Conservation (phyloP, 345 rosid genomes). For the Ceriops decandra region DNA sequence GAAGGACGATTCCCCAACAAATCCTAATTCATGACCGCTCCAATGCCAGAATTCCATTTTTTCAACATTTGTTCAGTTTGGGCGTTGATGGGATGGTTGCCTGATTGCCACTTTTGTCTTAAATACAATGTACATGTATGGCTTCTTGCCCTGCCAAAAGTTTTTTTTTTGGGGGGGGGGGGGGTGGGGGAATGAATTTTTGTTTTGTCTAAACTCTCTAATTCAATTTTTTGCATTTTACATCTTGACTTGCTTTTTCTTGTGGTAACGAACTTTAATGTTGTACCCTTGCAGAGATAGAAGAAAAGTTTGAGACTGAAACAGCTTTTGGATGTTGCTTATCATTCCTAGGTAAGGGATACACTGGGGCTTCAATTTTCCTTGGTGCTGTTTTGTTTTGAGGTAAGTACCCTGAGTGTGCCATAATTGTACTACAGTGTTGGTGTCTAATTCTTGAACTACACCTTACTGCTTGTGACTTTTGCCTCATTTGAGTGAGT, state of each 20-base stretch:
- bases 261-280: background rate
- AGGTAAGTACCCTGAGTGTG: background rate
- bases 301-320: constrained; percentile 34
- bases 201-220: too few species aligned
- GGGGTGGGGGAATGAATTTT: background rate
- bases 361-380: constrained; percentile 27
- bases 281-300: constrained; percentile 38
- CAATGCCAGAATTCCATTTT: constrained; percentile 14
- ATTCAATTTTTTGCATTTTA: too few species aligned
- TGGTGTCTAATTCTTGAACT: constrained; percentile 12
- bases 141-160: background rate
- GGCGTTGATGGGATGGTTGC: constrained; percentile 18
- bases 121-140: constrained; percentile 81
- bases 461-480: constrained; percentile 11
- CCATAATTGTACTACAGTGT: constrained; percentile 6
- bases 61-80: constrained; percentile 17
- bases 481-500: constrained; percentile 34
- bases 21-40: constrained; percentile 39
- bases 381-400: constrained; percentile 9
- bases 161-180: too few species aligned
- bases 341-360: constrained; percentile 25
- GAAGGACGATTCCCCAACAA: constrained; percentile 69
- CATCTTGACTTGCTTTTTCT: too few species aligned
- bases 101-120: constrained; percentile 27
- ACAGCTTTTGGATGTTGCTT: constrained; percentile 34